These are phyloP conservation scores for Zymoseptoria tritici DNA, from an alignment of 2,329 filamentous ascomycete species.

Conservation along the genomic window DNA sequence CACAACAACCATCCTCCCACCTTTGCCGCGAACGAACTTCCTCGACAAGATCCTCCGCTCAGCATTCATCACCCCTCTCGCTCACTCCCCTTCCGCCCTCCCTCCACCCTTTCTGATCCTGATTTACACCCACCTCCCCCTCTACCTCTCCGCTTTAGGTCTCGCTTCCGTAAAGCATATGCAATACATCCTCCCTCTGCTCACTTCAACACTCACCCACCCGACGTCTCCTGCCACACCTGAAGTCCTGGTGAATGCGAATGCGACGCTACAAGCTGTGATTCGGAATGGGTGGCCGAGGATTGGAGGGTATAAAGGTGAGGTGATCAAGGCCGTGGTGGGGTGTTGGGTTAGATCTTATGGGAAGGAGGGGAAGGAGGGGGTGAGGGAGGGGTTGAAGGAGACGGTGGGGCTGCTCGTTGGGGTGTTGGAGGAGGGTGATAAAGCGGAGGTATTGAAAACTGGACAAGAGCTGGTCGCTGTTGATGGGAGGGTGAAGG, in stretches of 20 bases:
- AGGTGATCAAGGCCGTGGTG: conserved; percentile 53
- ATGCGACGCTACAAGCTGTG: conserved; percentile 48
- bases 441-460: neutral
- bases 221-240: conserved; percentile 64
- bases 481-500: conserved; percentile 24
- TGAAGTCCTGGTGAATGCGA: conserved; percentile 48
- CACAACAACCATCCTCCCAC: neutral
- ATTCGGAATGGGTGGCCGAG: conserved; percentile 64
- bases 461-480: conserved; percentile 12
- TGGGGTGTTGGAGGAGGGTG: conserved; percentile 12
- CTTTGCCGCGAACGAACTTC: conserved; percentile 24
- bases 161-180: conserved; percentile 61
- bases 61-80: conserved; percentile 16
- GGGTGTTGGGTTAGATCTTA: conserved; percentile 6
- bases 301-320: conserved; percentile 53
- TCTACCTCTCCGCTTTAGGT: conserved; percentile 50
- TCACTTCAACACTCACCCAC: conserved; percentile 59
- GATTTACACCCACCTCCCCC: conserved; percentile 46
- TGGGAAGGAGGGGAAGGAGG: neutral
- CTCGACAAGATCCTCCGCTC: conserved; percentile 41
- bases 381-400: conserved; percentile 15
- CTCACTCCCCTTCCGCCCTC: neutral
- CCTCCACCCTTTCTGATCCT: conserved; percentile 43
- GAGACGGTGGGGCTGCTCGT: conserved; percentile 22
- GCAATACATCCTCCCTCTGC: conserved; percentile 60